These are phyloP conservation scores for Agarophyton chilense DNA, from an alignment of 23 red algal species.

Conservation along the genomic window DNA sequence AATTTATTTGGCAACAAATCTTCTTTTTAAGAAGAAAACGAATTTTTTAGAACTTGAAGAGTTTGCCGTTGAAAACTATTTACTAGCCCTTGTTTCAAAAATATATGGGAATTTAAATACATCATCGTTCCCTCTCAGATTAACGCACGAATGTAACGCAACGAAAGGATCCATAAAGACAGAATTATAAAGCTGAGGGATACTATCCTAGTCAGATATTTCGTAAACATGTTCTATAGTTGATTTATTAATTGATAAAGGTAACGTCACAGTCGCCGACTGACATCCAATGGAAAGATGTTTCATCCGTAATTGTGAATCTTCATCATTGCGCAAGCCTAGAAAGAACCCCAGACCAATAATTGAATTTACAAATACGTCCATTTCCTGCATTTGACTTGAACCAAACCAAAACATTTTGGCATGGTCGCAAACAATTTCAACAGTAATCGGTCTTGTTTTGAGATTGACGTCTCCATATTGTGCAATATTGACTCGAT, in stretches of 20 bases:
- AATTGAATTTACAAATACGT: background rate
- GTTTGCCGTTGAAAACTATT: background rate
- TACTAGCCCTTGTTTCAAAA: background rate
- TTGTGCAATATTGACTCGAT: background rate
- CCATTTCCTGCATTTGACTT: background rate
- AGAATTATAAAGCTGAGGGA: background rate
- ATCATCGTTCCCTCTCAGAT: background rate
- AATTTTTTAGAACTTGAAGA: background rate
- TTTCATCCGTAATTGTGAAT: background rate
- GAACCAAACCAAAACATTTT: background rate
- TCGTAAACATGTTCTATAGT: background rate
- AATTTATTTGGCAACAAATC: background rate
- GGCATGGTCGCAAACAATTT: constrained; percentile 26
- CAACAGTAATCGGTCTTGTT: constrained; percentile 20
- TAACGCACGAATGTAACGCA: background rate
- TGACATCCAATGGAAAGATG: background rate
- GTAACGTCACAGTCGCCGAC: background rate
- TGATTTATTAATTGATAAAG: background rate
- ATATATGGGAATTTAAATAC: background rate
- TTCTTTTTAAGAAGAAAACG: background rate
- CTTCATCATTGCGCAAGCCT: constrained; percentile 7
- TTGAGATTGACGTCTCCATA: background rate
- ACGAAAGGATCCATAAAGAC: constrained; percentile 33
- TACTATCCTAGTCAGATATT: background rate
- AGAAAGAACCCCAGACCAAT: background rate